Evolutionary conservation across 1,139 yeast genomes (phyloP).

Genomic region (Taphrina communis): DNA sequence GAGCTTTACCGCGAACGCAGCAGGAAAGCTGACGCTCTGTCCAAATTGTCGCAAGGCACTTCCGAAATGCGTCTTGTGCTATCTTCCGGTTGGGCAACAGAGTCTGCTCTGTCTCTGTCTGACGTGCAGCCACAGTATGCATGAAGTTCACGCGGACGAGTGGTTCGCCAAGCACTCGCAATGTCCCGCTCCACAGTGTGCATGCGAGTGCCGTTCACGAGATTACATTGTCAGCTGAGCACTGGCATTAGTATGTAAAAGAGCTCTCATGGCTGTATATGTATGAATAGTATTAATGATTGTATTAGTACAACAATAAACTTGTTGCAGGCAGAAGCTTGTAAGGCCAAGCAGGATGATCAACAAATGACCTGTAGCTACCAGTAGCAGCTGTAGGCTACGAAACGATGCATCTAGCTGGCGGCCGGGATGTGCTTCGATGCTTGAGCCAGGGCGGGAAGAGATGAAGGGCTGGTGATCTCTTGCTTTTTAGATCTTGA

Average conservation of each 20-base stretch:
- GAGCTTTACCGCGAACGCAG: background rate
- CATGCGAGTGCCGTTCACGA: constrained; percentile 55
- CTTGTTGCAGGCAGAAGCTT: background rate
- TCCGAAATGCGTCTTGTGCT: constrained; percentile 81
- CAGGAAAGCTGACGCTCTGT: constrained; percentile 23
- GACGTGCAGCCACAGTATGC: constrained; percentile 90
- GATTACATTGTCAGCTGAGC: background rate
- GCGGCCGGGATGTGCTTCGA: too few relatives aligned
- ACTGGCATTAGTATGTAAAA: background rate
- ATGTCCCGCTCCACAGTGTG: constrained; percentile 94
- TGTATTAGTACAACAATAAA: background rate
- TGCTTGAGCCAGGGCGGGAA: background rate
- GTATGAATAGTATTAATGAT: background rate
- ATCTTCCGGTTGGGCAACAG: constrained; percentile 71
- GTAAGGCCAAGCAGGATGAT: background rate
- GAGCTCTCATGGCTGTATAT: background rate
- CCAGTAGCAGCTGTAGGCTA: too few relatives aligned
- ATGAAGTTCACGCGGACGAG: constrained; percentile 92
- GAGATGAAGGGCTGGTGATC: constrained; percentile 12
- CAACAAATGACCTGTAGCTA: too few relatives aligned
- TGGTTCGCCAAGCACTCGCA: constrained; percentile 88
- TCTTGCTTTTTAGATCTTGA: constrained; percentile 11
- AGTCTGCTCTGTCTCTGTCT: constrained; percentile 76
- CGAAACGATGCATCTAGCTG: too few relatives aligned
- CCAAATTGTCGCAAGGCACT: constrained; percentile 41